Evolutionary conservation across 2,329 filamentous ascomycete genomes (phyloP), one percentile per base, ranked within the genome.

Genomic region (Cercospora janseana): DNA sequence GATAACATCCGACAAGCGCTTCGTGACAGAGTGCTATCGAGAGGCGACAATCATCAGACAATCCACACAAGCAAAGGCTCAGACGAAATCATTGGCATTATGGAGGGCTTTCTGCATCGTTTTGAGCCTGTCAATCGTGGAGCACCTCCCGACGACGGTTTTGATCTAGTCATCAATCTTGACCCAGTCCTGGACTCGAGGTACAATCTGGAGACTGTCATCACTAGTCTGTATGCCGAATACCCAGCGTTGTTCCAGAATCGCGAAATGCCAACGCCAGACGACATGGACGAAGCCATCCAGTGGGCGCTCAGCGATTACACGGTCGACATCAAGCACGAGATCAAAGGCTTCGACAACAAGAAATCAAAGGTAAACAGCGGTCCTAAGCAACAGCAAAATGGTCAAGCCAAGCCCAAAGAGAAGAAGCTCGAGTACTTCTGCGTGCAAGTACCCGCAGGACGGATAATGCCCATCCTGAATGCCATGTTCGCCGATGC

Each of bases 31-130:
- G 88, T 98, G 1, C 73, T 96, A 15, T 79, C 82, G 4, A 86
- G 93, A 16, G 93, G 93, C 10, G 90, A 98, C 69, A 97, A 97
- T 64, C 93, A 98, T 68, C 93, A 98, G 71, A 98, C 93, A 0
- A 97, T 98, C 52, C 90, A 93, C 63, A 91, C 92, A 8, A 86
- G 81, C 37, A 86, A 87, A 49, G 80, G 86, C 35, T 71, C 76
- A 38, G 72, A 78, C 13, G 92, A 95, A 68, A 88, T 93, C 48
- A 76, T 93, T 38, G 81, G 82, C 4, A 95, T 98, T 61, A 97
- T 98, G 93, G 88, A 96, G 61, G 88, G 89, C 3, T 98, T 98
- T 70, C 77, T 98, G 58, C 70, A 80, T 9, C 83, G 93, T 27
- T 97, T 95, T 66, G 87, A 98, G 71, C 80, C 85, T 15, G 77